Conservation (phyloP, 1,139 yeast genomes). For the Magnusiomyces suaveolens region DNA sequence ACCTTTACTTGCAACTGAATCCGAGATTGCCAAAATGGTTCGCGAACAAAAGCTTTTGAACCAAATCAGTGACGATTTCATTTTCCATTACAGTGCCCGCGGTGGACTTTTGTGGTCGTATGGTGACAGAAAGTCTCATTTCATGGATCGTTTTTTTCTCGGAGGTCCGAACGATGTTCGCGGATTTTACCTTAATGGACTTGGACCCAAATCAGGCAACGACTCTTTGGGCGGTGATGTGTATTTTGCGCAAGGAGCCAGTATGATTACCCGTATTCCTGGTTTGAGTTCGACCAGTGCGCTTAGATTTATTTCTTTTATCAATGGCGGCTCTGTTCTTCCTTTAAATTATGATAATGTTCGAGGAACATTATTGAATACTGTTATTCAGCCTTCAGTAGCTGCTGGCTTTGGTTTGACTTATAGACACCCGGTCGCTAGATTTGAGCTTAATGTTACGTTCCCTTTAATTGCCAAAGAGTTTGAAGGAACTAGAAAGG, state of each 20-base stretch:
- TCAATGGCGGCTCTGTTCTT: conserved; percentile 65
- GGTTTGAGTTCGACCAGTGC: conserved; percentile 42
- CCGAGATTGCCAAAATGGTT: conserved; percentile 5
- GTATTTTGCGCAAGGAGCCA: conserved; percentile 60
- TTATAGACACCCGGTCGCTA: conserved; percentile 78
- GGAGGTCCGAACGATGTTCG: conserved; percentile 82
- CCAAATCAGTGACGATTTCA: conserved; percentile 13
- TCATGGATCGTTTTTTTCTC: conserved; percentile 47
- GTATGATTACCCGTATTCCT: conserved; percentile 60
- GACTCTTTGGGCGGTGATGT: conserved; percentile 70
- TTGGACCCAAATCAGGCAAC: conserved; percentile 67
- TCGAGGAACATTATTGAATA: conserved; percentile 22
- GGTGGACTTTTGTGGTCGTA: conserved; percentile 25
- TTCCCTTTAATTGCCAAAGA: conserved; percentile 61
- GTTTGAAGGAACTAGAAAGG: conserved; percentile 65
- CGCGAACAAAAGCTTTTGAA: conserved; percentile 2
- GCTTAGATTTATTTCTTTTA: conserved; percentile 58
- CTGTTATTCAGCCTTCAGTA: conserved; percentile 29
- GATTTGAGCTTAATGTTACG: conserved; percentile 82
- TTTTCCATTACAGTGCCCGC: conserved; percentile 18
- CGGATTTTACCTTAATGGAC: conserved; percentile 64
- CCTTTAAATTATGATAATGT: conserved; percentile 32
- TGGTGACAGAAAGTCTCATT: conserved; percentile 26
- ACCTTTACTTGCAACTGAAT: neutral
- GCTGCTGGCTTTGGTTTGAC: conserved; percentile 64